A percentile compares a stretch with the other conserved stretches of the same genome.
phyloP scores from a whole-genome alignment of 768 basidiomycete species.

The Macrocybe gigantea region DNA sequence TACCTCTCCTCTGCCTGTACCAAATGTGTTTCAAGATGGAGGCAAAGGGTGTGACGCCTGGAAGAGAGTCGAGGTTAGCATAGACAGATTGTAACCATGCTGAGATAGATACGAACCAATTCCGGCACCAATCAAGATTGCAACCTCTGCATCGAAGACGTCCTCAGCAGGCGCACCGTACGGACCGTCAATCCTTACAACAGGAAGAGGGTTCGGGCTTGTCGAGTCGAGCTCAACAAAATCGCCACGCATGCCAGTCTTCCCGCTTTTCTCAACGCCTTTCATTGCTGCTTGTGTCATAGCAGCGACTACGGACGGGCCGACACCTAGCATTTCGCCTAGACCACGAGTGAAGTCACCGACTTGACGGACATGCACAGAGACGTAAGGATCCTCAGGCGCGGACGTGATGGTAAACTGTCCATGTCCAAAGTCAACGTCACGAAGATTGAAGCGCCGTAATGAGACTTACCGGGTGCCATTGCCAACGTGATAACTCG shows the following conservation, averaged over 20 bases:
- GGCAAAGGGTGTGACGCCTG: constrained; percentile 90
- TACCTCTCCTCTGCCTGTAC: constrained; percentile 81
- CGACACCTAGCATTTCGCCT: constrained; percentile 81
- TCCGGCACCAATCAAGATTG: constrained; percentile 89
- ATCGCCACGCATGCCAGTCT: constrained; percentile 54
- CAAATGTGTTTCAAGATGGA: constrained; percentile 95
- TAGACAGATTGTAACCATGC: too few relatives aligned
- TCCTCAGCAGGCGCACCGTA: constrained; percentile 93
- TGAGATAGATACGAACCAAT: constrained; percentile 53
- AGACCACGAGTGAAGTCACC: constrained; percentile 84
- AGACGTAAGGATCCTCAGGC: constrained; percentile 90
- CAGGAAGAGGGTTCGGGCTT: constrained; percentile 52
- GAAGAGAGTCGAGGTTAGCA: background rate
- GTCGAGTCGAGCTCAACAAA: constrained; percentile 73
- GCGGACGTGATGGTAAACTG: constrained; percentile 95
- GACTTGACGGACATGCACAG: constrained; percentile 89
- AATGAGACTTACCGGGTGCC: constrained; percentile 82
- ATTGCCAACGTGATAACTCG: constrained; percentile 77
- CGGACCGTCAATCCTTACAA: constrained; percentile 81
- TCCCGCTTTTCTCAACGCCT: constrained; percentile 60
- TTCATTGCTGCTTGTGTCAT: constrained; percentile 79
- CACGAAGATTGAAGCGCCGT: background rate
- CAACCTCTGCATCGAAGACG: constrained; percentile 81
- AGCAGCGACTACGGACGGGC: constrained; percentile 67
- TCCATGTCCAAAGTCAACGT: constrained; percentile 1